A percentile compares a stretch with the other conserved stretches of the same genome.
These are phyloP conservation scores for Fusarium humuli DNA, from an alignment of 2,329 filamentous ascomycete species.

Conservation along the genomic window DNA sequence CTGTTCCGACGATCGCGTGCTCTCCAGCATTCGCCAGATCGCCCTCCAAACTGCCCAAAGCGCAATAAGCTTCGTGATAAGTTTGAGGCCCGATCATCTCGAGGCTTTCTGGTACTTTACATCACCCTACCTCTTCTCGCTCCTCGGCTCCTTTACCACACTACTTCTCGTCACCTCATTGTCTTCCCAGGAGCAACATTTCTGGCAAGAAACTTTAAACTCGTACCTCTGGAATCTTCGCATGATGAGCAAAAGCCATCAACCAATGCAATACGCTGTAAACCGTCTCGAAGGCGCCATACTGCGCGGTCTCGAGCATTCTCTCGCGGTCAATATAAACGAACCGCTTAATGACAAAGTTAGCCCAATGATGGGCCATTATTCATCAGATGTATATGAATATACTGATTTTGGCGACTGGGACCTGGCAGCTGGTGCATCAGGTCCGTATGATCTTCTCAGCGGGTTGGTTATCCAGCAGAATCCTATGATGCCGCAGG, in stretches of 20 bases:
- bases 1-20: conserved; percentile 46
- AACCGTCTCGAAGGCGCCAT: conserved; percentile 54
- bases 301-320: conserved; percentile 53
- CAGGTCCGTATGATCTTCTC: conserved; percentile 49
- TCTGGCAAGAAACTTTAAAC: conserved; percentile 51
- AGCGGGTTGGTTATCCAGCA: conserved; percentile 43
- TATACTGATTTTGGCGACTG: conserved; percentile 52
- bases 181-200: conserved; percentile 48
- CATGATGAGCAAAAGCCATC: conserved; percentile 52
- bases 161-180: conserved; percentile 52
- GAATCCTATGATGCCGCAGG: conserved; percentile 41
- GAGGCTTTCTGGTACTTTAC: conserved; percentile 56
- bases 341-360: conserved; percentile 49
- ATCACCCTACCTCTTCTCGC: conserved; percentile 54
- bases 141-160: conserved; percentile 55
- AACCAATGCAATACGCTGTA: conserved; percentile 53
- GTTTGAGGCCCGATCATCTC: conserved; percentile 52
- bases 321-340: conserved; percentile 51
- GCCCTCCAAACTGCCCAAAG: conserved; percentile 49
- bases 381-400: conserved; percentile 46
- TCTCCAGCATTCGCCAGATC: conserved; percentile 48
- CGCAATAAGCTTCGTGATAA: conserved; percentile 52
- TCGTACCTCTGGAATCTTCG: conserved; percentile 51
- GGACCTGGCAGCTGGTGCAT: conserved; percentile 46
- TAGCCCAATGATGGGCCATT: conserved; percentile 46